Base-by-base conservation (phyloP, 352 stramenopile genomes). In the Phytophthora ramorum region DNA sequence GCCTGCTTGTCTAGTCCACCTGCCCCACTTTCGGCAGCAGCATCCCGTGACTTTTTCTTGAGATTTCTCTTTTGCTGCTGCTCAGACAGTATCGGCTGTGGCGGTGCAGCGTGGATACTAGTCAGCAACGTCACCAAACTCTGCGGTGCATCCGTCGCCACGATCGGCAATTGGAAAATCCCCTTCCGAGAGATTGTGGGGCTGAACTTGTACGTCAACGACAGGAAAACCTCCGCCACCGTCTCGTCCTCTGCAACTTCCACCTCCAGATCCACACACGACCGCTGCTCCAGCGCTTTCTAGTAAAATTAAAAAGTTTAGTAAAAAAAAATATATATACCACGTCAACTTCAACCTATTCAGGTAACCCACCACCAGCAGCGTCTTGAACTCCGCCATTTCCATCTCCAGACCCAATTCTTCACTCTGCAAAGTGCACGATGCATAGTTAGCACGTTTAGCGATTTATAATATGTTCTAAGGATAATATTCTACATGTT, bases 201-300 rank as follows among this genome's bases (percentile, higher is more conserved):
- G 26, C 78, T 84, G 58, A 92, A 90, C 65, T 79, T 78, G 76
- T 92, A 92, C 51, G 78, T 89, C 20, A 90, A 65, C 30, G 70
- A 22, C 54, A 89, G 65, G 12, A 65, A 41, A 53, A 82, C 63
- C 2, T 69, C 32, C 7, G 59, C 20, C 4, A 69, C 32, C 4
- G 40, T 43, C 7, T 43, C 63, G 28, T 50, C 51, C 10, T 75
- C 61, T 7, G 50, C 40, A 24, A 9, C 37, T 38, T 71, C 57
- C 0, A 83, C 34, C n/a, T 48, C 38, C n/a, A 92, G 22, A 48
- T 81, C 54, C 17, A 90, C 81, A 30, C 52, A 75, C 9, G 55
- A 17, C 13, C 79, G 70, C 14, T 61, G 65, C 16, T 76, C 70
- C 8, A 92, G 62, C 10, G 83, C 73, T 71, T 71, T 77, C 79